Base-by-base conservation (phyloP, 768 basidiomycete genomes). In the Naganishia vaughanmartiniae region DNA sequence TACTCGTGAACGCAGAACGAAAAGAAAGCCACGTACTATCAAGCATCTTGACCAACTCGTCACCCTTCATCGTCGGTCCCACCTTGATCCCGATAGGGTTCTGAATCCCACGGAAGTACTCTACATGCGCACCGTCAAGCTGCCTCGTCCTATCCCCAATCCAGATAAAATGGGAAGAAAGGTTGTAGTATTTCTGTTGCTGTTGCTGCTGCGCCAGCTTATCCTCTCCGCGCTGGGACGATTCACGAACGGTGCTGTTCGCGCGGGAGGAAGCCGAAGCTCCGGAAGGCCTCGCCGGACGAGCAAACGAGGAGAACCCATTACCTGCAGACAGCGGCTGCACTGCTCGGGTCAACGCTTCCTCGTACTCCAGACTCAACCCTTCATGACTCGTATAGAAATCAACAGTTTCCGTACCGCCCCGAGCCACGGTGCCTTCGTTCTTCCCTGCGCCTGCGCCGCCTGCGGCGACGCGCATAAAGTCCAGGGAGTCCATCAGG, bases 311-410 rank as follows among this genome's bases (percentile, higher is more conserved):
- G 42, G 54, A 68, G 21, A 79, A 73, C 14, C 60, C 60, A 26
- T 51, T 51, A 51, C 48, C 48, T 4, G 78, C 55, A 7, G 84
- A 84, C 12, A 83, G 67, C 6, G 87, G 82, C 69, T 89, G 28
- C 39, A 72, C 70, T 5, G 63, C 60, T 36, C 93, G 87, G 1
- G 96, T 98, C 67, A 98, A 84, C 1, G 93, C 90, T 79, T 93
- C 87, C 81, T 99, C 96, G 77, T 92, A 98, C 72, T 89, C 87
- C 19, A 99, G 86, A 87, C 94, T 89, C 60, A 95, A 84, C 26
- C 94, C 95, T 82, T 96, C 93, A 76, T 96, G 94, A 79, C 91
- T 93, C 3, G 92, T 93, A 83, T 92, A 97, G 74, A 97, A 89
- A 78, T 97, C 94, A 0, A 94, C 92, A 76, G 92, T 93, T 30